Evolutionary conservation across 2,329 filamentous ascomycete genomes (phyloP), one percentile per base, ranked within the genome.

Genomic region (Aspergillus brunneoviolaceus): DNA sequence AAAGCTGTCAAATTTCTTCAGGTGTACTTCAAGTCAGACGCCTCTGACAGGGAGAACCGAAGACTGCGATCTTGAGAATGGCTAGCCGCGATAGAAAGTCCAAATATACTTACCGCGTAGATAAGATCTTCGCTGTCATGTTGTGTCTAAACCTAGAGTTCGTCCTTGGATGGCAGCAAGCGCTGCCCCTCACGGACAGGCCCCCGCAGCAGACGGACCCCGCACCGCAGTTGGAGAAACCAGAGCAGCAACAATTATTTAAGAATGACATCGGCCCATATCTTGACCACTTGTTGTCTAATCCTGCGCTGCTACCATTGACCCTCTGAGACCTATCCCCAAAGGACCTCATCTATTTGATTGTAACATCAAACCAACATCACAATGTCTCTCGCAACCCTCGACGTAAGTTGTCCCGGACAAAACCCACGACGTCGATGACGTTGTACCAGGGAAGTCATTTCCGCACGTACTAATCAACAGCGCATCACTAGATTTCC

Each of bases 331-430:
- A 19, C 16, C 23, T 12, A 19, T 57, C 33, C 42, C 27, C 2
- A 45, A 45, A 19, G 16, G 6, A 31, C 21, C 0, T 35, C 21
- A 16, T 42, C 16, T 6, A 50, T 5, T 25, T n/a, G 16, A 19
- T 16, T 29, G 16, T 12, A 52, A 27, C 35, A 19, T 5, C 29
- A 25, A 49, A 27, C 25, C 11, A 21, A 16, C n/a, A 62, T 59
- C 63, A 74, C 59, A 62, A 79, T 79, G 76, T 76, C 77, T 61
- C 70, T 80, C 58, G 76, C 76, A 57, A 79, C 77, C 49, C 72
- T 81, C 45, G 77, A 81, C 62, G 79, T 79, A 69, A 60, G 72
- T 31, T 12, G 5, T 39, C 21, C 45, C 25, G n/a, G 21, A 47
- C 50, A 35, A 51, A 10, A 12, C 35, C 39, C 14, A 19, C 2